These are phyloP conservation scores for Vigna mungo DNA, from an alignment of 306 rosid genomes.

Conservation along the genomic window DNA sequence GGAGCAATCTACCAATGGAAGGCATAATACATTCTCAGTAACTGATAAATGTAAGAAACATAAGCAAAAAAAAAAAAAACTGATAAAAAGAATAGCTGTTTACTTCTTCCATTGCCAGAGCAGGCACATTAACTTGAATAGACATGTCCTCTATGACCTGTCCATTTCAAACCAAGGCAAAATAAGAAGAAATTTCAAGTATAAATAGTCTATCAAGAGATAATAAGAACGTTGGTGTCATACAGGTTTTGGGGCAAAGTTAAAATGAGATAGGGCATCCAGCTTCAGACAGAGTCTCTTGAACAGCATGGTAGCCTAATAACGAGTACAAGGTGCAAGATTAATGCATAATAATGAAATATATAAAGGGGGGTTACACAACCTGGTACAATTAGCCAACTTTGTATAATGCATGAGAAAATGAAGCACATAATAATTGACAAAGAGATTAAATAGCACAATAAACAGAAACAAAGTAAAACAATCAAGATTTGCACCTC, in stretches of 20 bases:
- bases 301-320: conserved; percentile 83
- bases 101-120: conserved; percentile 99
- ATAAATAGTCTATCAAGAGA: conserved; percentile 15
- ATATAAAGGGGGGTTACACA: conserved; percentile 12
- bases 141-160: conserved; percentile 95
- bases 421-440: conserved; percentile 15
- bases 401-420: conserved; percentile 27
- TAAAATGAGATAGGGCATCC: conserved; percentile 96
- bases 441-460: conserved; percentile 21
- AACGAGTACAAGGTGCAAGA: conserved; percentile 43
- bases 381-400: conserved; percentile 6
- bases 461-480: conserved; percentile 24
- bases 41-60: conserved; percentile 10
- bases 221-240: conserved; percentile 39
- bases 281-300: conserved; percentile 77
- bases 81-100: conserved; percentile 34
- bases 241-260: conserved; percentile 97
- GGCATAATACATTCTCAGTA: conserved; percentile 44
- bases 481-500: conserved; percentile 63
- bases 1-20: conserved; percentile 83
- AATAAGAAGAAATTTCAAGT: conserved; percentile 11
- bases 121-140: conserved; percentile 82
- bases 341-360: conserved; percentile 40
- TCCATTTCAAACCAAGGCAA: conserved; percentile 42
- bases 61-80: conserved; percentile 8